A percentile compares a stretch with the other conserved stretches of the same genome.
Conservation (phyloP, 768 basidiomycete species). For the Leccinum longicurvipes region DNA sequence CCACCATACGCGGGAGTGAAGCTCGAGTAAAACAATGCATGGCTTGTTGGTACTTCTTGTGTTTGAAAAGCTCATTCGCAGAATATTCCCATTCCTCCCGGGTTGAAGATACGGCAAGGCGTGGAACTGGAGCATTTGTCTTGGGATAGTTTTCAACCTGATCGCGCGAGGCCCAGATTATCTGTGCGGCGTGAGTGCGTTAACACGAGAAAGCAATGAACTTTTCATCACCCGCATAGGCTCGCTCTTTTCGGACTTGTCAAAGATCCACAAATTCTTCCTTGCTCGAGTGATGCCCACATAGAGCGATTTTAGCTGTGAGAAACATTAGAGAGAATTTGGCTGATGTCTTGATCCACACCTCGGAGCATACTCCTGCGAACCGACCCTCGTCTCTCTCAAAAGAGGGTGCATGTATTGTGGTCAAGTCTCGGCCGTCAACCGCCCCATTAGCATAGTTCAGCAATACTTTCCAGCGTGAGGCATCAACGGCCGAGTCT, state of each 20-base stretch:
- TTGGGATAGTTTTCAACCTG: slow-evolving; percentile 49
- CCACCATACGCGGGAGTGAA: slow-evolving; percentile 37
- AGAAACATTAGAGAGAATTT: background rate
- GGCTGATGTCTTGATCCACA: slow-evolving; percentile 19
- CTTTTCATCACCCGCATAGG: slow-evolving; percentile 48
- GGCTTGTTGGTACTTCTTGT: slow-evolving; percentile 46
- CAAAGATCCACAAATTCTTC: slow-evolving; percentile 68
- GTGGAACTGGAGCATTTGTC: slow-evolving; percentile 50
- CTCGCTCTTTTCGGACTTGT: slow-evolving; percentile 52
- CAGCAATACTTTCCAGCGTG: slow-evolving; percentile 61
- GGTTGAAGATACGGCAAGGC: slow-evolving; percentile 53
- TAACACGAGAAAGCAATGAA: background rate
- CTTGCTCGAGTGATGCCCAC: slow-evolving; percentile 70
- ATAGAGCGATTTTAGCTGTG: slow-evolving; percentile 63
- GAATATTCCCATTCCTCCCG: slow-evolving; percentile 43
- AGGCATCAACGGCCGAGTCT: slow-evolving; percentile 48
- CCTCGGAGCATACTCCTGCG: slow-evolving; percentile 57
- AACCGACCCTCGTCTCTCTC: slow-evolving; percentile 43
- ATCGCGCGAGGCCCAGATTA: slow-evolving; percentile 46
- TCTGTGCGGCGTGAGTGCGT: slow-evolving; percentile 30
- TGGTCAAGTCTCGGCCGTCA: slow-evolving; percentile 8
- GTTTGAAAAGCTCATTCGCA: slow-evolving; percentile 38
- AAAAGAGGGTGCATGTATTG: slow-evolving; percentile 42
- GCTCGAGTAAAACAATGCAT: slow-evolving; percentile 54
- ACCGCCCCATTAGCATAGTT: slow-evolving; percentile 35